Evolutionary conservation across 495 filamentous ascomycete species (phyloP).

Genomic region (Penicillium soppii): DNA sequence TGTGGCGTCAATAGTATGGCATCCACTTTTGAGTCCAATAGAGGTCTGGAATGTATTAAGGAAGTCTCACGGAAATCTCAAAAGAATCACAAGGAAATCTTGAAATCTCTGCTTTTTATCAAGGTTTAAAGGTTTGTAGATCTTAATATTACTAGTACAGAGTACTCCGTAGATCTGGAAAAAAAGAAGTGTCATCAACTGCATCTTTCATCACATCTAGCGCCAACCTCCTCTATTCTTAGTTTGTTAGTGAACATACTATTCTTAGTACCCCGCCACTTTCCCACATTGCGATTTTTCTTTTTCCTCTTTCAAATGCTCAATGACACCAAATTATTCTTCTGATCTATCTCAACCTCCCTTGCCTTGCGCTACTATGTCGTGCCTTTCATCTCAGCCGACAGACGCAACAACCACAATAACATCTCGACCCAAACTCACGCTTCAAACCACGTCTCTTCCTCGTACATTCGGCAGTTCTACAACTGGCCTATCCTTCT

Average conservation of each 20-base stretch:
- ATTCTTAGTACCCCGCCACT: conserved; percentile 12
- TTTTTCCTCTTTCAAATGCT: conserved; percentile 13
- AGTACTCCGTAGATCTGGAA: background rate
- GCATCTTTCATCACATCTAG: conserved; percentile 10
- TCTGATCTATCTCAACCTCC: background rate
- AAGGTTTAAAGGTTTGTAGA: no score
- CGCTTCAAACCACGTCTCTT: conserved; percentile 67
- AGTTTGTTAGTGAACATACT: no score
- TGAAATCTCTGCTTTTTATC: conserved; percentile 1
- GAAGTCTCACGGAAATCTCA: no score
- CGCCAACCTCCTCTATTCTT: conserved; percentile 15
- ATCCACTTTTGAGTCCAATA: conserved; percentile 5
- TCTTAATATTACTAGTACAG: no score
- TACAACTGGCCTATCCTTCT: conserved; percentile 54
- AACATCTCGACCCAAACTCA: conserved; percentile 70
- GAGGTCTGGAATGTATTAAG: background rate
- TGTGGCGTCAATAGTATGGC: conserved; percentile 30
- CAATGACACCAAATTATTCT: conserved; percentile 4
- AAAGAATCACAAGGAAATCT: no score
- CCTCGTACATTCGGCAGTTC: conserved; percentile 54
- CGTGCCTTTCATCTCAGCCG: conserved; percentile 25
- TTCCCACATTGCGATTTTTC: conserved; percentile 18
- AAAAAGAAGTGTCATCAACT: no score
- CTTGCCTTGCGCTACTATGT: conserved; percentile 33
- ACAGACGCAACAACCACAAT: conserved; percentile 29